A percentile compares a stretch with the other conserved stretches of the same genome.
phyloP scores from a whole-genome alignment of 306 rosid genomes.

The Ammopiptanthus mongolicus region DNA sequence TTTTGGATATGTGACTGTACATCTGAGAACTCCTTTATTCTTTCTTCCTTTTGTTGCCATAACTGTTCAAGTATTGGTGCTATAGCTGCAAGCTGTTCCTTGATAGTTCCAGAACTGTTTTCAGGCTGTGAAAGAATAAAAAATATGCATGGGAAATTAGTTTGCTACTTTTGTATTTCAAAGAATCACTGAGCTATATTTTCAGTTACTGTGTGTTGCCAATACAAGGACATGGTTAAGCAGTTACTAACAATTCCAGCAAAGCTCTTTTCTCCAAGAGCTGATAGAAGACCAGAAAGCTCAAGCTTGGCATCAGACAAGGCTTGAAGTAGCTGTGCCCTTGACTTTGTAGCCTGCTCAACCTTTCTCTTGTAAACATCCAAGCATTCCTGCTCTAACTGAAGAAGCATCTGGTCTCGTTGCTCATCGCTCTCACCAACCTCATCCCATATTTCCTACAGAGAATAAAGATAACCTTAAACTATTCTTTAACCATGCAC shows the following conservation, averaged over 20 bases:
- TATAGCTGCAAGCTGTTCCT: constrained; percentile 65
- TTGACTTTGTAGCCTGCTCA: constrained; percentile 89
- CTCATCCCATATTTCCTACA: constrained; percentile 97
- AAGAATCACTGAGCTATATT: neutral
- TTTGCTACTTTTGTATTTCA: neutral
- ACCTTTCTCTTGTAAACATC: constrained; percentile 97
- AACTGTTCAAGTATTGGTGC: constrained; percentile 83
- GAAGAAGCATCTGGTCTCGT: constrained; percentile 97
- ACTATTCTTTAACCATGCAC: neutral
- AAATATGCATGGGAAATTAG: neutral
- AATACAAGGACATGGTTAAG: neutral
- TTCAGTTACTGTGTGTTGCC: neutral
- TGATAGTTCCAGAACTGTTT: constrained; percentile 39
- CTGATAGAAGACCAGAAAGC: constrained; percentile 77
- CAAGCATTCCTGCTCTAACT: constrained; percentile 93
- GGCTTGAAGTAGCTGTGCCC: constrained; percentile 89
- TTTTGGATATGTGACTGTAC: constrained; percentile 87
- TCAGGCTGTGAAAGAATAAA: constrained; percentile 33
- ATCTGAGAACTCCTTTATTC: constrained; percentile 78
- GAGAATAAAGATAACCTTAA: neutral
- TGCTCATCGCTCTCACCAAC: constrained; percentile 95
- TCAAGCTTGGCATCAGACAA: constrained; percentile 77
- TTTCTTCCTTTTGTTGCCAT: constrained; percentile 90
- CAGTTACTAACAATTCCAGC: constrained; percentile 40
- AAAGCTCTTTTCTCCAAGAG: constrained; percentile 76